Evolutionary conservation across 805 yeast species (phyloP).

Genomic region (Candida manassasensis): DNA sequence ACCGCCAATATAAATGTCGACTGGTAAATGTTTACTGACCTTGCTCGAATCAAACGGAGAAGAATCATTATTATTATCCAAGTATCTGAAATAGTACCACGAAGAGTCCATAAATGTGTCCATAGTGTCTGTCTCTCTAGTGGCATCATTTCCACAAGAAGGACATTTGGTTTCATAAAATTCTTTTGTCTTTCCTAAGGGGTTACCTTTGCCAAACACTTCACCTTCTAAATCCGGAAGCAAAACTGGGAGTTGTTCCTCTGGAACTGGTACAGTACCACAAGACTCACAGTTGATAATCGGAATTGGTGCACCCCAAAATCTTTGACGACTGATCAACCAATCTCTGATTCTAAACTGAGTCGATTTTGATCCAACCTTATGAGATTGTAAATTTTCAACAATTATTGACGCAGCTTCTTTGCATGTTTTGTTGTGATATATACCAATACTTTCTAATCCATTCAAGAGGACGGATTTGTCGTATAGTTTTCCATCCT

Average conservation of each 20-base stretch:
- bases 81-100: conserved; percentile 88
- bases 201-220: conserved; percentile 59
- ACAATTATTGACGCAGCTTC: conserved; percentile 52
- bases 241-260: conserved; percentile 72
- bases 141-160: conserved; percentile 55
- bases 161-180: conserved; percentile 81
- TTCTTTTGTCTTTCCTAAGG: conserved; percentile 55
- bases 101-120: conserved; percentile 98
- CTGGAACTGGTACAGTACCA: conserved; percentile 93
- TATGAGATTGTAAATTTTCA: conserved; percentile 30
- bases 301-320: conserved; percentile 99
- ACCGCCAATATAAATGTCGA: conserved; percentile 90
- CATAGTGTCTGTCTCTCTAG: conserved; percentile 96
- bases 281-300: conserved; percentile 81
- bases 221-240: conserved; percentile 62
- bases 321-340: conserved; percentile 91
- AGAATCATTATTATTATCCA: conserved; percentile 61
- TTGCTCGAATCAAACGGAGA: conserved; percentile 44
- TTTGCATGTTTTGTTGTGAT: conserved; percentile 43
- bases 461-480: conserved; percentile 23
- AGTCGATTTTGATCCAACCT: conserved; percentile 43
- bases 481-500: conserved; percentile 38
- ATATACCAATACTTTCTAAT: conserved; percentile 25
- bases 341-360: conserved; percentile 81
- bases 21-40: conserved; percentile 56